These are phyloP conservation scores for Avicennia marina DNA, from an alignment of 257 asterid genomes.

Conservation along the genomic window DNA sequence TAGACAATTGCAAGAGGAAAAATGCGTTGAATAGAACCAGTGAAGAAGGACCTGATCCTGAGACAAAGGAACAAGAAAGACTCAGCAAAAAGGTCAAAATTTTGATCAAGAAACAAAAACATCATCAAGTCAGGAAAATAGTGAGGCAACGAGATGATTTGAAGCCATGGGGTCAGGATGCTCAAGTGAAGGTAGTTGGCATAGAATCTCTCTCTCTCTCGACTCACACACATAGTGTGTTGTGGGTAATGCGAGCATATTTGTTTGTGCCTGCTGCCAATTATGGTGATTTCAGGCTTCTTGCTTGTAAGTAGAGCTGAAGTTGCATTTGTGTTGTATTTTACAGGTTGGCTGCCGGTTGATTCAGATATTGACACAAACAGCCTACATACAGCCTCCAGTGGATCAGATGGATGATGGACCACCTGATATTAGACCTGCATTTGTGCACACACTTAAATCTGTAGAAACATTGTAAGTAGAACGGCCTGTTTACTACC, in stretches of 20 bases:
- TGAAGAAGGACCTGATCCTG: conserved; percentile 48
- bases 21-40: conserved; percentile 52
- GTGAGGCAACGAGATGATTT: conserved; percentile 59
- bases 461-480: conserved; percentile 74
- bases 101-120: conserved; percentile 75
- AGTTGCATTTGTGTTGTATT: conserved; percentile 14
- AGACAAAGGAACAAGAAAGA: conserved; percentile 45
- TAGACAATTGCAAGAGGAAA: conserved; percentile 72
- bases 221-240: no score
- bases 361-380: conserved; percentile 73
- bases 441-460: conserved; percentile 75
- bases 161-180: conserved; percentile 90
- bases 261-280: background rate
- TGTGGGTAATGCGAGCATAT: no score
- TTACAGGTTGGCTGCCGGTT: conserved; percentile 84
- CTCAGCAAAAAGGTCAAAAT: conserved; percentile 59
- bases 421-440: conserved; percentile 89
- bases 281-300: conserved; percentile 3
- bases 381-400: conserved; percentile 91
- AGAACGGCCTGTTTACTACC: conserved; percentile 9
- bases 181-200: conserved; percentile 67
- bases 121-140: conserved; percentile 60
- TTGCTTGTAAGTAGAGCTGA: no score
- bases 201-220: background rate
- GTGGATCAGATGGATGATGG: conserved; percentile 59